Conservation (phyloP, 495 filamentous ascomycete species). For the Rhypophila decipiens region DNA sequence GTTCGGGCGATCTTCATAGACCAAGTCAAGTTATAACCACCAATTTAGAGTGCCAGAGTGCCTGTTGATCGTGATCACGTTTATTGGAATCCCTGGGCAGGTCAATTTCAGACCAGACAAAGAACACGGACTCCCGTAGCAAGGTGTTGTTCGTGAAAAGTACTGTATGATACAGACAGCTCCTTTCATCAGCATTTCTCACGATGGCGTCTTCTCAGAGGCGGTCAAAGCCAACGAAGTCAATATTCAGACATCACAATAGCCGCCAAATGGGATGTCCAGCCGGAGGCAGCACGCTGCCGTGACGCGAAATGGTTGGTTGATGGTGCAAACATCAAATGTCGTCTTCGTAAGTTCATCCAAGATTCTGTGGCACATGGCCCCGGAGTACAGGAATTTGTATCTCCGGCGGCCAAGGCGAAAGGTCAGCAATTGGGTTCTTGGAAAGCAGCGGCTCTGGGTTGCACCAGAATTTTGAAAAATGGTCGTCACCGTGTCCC, state of each 20-base stretch:
- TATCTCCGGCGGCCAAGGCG: conserved; percentile 5
- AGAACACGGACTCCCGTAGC: too few relatives aligned
- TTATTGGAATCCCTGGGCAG: too few relatives aligned
- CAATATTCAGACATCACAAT: neutral
- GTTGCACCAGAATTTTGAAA: conserved; percentile 4
- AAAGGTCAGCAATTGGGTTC: too few relatives aligned
- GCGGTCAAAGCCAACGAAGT: neutral
- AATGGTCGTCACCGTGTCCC: conserved; percentile 17
- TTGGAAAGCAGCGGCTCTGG: conserved; percentile 13
- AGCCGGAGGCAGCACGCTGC: neutral
- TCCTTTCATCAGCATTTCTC: neutral
- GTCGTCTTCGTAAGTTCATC: neutral
- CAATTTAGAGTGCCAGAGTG: too few relatives aligned
- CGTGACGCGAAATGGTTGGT: conserved; percentile 18
- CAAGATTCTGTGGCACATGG: conserved; percentile 1
- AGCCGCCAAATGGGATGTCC: conserved; percentile 6
- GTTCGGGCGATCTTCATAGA: too few relatives aligned
- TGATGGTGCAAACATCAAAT: conserved; percentile 12
- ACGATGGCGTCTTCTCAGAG: neutral
- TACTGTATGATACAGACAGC: too few relatives aligned
- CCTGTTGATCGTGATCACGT: too few relatives aligned
- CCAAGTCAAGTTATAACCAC: too few relatives aligned
- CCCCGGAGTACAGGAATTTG: conserved; percentile 1
- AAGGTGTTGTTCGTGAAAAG: too few relatives aligned
- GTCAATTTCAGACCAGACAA: too few relatives aligned